Base-by-base conservation (phyloP, 2,329 filamentous ascomycete species). In the Penicillium capsulatum region DNA sequence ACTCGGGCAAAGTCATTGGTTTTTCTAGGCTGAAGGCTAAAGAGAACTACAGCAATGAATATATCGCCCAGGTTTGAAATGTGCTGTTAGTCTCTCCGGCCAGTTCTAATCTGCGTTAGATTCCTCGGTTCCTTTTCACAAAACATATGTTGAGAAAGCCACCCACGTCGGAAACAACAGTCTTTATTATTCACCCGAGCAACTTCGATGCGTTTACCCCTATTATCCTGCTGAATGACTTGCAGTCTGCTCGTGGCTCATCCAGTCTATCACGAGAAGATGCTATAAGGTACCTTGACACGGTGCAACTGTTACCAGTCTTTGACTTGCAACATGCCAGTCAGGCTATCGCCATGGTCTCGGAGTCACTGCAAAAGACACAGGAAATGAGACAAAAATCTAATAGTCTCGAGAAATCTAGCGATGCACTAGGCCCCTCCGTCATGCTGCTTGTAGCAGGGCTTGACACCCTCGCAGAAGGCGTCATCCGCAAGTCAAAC, bases 401-500 rank as follows among this genome's bases (percentile, higher is more conserved):
- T 2, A 28, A 22, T 4, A 19, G 26, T 17, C 26, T 26, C 26
- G 26, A 28, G 15, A 16, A 33, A 2, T 8, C 29, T 29, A 20
- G 8, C 17, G 28, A 22, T 22, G 19, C 5, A 22, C 5, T 5
- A 5, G 9, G 37, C 2, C 17, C 35, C 2, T 42, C 48, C 2
- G 40, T 57, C 11, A 32, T 65, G 1, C 40, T 65, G 14, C 56
- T 67, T 6, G 46, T 67, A 11, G 61, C 53, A 27, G 65, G 65
- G 2, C 58, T 69, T 10, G 65, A 69, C 29, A 51, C 55, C 9
- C 55, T 67, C 4, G 42, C 62, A 2, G 63, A 66, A 36, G 57
- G 56, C 4, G 51, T 64, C n/a, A 58, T 67, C 22, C 63, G 64
- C 20, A 50, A 57, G 3, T 68, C 66, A 3, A 66, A 65, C 19